Conservation (phyloP, 2,329 filamentous ascomycete species). For the Microcyclosporella mali region DNA sequence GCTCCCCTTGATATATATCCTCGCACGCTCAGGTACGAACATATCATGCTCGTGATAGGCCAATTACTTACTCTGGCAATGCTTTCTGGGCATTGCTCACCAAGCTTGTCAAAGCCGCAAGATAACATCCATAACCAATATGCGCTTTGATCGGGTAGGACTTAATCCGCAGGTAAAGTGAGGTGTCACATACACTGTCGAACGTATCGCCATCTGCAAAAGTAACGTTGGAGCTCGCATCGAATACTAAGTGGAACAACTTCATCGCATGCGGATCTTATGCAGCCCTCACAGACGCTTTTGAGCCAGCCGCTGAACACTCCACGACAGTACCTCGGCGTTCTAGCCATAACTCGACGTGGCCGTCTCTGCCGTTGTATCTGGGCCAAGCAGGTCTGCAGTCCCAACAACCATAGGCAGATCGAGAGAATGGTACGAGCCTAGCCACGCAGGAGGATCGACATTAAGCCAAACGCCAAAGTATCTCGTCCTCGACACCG, state of each 20-base stretch:
- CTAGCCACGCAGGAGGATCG: constrained; percentile 17
- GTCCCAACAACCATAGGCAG: constrained; percentile 30
- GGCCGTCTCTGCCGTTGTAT: constrained; percentile 12
- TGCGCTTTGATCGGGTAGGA: too few relatives aligned
- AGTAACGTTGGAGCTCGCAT: constrained; percentile 2
- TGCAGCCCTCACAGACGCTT: constrained; percentile 14
- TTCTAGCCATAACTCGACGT: constrained; percentile 23
- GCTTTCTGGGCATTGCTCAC: too few relatives aligned
- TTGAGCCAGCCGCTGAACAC: constrained; percentile 27
- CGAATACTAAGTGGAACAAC: constrained; percentile 7
- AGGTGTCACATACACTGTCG: background rate
- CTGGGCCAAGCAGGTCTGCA: constrained; percentile 9
- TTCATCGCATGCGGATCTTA: constrained; percentile 9
- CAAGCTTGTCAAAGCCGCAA: too few relatives aligned
- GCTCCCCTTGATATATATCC: too few relatives aligned
- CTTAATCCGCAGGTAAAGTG: too few relatives aligned
- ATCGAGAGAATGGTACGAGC: constrained; percentile 31
- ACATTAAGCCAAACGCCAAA: constrained; percentile 23
- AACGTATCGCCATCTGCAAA: constrained; percentile 5
- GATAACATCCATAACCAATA: too few relatives aligned
- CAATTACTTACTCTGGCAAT: background rate
- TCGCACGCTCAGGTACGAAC: too few relatives aligned
- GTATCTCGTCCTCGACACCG: constrained; percentile 27
- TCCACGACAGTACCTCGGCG: constrained; percentile 31
- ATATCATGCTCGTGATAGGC: too few relatives aligned